These are phyloP conservation scores for Microcyclosporella mali DNA, from an alignment of 2,329 filamentous ascomycete genomes.

Conservation along the genomic window DNA sequence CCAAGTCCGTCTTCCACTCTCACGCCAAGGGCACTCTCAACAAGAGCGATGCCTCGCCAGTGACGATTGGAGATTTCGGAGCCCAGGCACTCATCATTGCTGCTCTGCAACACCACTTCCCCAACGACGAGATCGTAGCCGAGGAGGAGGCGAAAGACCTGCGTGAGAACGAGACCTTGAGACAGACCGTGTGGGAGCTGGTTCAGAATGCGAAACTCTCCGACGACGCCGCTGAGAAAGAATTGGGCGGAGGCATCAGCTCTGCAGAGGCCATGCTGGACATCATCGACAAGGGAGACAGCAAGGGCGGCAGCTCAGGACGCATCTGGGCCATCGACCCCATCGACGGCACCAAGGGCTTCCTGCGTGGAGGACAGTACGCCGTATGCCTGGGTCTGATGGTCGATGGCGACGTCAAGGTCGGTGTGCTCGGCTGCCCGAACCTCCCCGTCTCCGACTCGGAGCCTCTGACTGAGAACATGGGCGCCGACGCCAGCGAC, in stretches of 20 bases:
- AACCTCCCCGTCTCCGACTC: slow-evolving; percentile 87
- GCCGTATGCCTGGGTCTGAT: slow-evolving; percentile 89
- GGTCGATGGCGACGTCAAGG: slow-evolving; percentile 87
- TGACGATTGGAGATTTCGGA: slow-evolving; percentile 96
- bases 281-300: slow-evolving; percentile 55
- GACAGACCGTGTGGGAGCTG: slow-evolving; percentile 75
- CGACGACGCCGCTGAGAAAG: slow-evolving; percentile 57
- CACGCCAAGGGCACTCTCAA: slow-evolving; percentile 90
- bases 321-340: slow-evolving; percentile 96
- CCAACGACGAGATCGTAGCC: slow-evolving; percentile 81
- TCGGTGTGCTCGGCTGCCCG: slow-evolving; percentile 90
- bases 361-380: slow-evolving; percentile 92
- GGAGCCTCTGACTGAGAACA: slow-evolving; percentile 61
- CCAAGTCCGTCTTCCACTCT: slow-evolving; percentile 73
- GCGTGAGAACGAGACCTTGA: slow-evolving; percentile 62
- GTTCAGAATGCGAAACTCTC: slow-evolving; percentile 66
- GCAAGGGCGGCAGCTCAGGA: slow-evolving; percentile 64
- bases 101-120: slow-evolving; percentile 84
- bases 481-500: slow-evolving; percentile 68
- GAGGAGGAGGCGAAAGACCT: slow-evolving; percentile 88
- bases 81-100: slow-evolving; percentile 94
- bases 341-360: slow-evolving; percentile 96
- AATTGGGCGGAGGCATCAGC: slow-evolving; percentile 63
- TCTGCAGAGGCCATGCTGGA: slow-evolving; percentile 59
- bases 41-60: slow-evolving; percentile 93